A percentile compares a stretch with the other conserved stretches of the same genome.
These are phyloP conservation scores for Clarireedia monteithiana DNA, from an alignment of 2,329 filamentous ascomycete genomes.

Conservation along the genomic window DNA sequence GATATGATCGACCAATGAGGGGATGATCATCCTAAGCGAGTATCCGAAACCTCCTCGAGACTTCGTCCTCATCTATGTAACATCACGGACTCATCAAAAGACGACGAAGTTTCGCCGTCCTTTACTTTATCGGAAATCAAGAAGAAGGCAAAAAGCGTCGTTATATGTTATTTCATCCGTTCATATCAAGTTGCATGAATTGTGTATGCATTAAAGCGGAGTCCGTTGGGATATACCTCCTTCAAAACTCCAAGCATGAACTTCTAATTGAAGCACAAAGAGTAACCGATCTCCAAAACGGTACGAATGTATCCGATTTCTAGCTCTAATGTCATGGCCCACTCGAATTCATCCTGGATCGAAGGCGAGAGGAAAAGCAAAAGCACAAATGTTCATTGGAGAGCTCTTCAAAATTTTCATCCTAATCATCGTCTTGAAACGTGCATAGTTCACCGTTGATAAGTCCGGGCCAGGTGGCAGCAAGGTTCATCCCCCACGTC, in stretches of 20 bases:
- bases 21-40: not conserved
- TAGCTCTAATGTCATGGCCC: not conserved
- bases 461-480: not conserved
- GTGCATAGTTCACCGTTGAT: not conserved
- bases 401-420: not conserved
- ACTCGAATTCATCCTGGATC: not conserved
- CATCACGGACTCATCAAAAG: not conserved
- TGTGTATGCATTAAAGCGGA: not conserved
- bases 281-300: not conserved
- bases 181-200: not conserved
- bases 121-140: no score
- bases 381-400: not conserved
- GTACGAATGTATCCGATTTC: not conserved
- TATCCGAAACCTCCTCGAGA: not conserved
- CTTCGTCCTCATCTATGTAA: not conserved
- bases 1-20: not conserved
- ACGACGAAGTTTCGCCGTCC: not conserved
- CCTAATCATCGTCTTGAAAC: not conserved
- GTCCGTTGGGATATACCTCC: not conserved
- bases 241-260: not conserved
- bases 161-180: not conserved
- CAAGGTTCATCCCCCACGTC: constrained; percentile 3
- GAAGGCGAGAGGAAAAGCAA: not conserved
- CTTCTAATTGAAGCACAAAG: not conserved
- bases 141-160: not conserved